Evolutionary conservation across 495 filamentous ascomycete genomes (phyloP).

Genomic region (Talaromyces proteolyticus): DNA sequence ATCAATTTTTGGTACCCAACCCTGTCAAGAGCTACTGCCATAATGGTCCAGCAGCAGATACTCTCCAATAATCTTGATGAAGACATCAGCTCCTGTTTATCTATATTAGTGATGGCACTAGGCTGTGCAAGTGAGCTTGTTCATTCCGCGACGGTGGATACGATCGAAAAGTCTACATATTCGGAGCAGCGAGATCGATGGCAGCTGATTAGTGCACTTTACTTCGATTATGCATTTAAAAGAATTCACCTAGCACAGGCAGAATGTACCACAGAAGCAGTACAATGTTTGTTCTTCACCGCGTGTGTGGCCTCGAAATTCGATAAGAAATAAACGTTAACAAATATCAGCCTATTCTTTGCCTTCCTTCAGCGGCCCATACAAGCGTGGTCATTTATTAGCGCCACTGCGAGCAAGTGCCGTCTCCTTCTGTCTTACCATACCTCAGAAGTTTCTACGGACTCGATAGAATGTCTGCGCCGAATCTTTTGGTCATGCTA

Average conservation of each 20-base stretch:
- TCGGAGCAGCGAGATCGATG: neutral
- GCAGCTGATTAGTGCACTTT: neutral
- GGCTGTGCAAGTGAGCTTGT: conserved; percentile 10
- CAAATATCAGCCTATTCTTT: conserved; percentile 10
- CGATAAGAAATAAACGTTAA: neutral
- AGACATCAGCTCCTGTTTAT: conserved; percentile 7
- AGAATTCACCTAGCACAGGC: conserved; percentile 10
- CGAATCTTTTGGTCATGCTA: conserved; percentile 46
- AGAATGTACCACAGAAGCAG: conserved; percentile 8
- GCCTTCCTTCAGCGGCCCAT: conserved; percentile 11
- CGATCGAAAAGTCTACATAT: neutral
- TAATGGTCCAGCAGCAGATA: conserved; percentile 2
- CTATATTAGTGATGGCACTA: conserved; percentile 10
- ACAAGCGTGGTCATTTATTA: conserved; percentile 15
- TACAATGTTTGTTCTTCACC: conserved; percentile 12
- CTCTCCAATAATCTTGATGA: neutral
- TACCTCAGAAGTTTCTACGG: conserved; percentile 22
- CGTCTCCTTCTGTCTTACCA: conserved; percentile 11
- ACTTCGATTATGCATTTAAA: conserved; percentile 10
- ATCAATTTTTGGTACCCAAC: conserved; percentile 15
- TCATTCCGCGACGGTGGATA: neutral
- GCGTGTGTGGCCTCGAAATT: neutral
- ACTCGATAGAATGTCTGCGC: conserved; percentile 34
- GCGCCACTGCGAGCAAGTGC: conserved; percentile 11
- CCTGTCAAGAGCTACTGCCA: conserved; percentile 2